These are phyloP conservation scores for Entamoeba dispar DNA, from an alignment of 208 protist species.

Conservation along the genomic window DNA sequence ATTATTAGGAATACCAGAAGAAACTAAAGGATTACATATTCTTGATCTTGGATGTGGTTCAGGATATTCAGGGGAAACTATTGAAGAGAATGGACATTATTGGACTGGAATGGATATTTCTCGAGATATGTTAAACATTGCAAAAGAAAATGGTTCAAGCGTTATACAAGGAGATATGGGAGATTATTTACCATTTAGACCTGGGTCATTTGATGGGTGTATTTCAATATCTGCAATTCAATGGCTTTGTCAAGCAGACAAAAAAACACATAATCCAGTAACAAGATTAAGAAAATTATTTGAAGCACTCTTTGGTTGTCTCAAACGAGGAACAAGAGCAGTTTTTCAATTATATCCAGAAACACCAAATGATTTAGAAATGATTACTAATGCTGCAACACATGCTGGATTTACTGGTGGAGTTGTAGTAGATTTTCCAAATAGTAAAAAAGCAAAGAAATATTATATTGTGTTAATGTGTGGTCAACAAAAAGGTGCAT, in stretches of 20 bases:
- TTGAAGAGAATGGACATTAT: conserved; percentile 65
- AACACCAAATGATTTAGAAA: conserved; percentile 64
- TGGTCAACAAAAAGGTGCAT: not conserved
- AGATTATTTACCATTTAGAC: conserved; percentile 69
- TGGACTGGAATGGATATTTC: conserved; percentile 89
- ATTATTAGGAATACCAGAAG: conserved; percentile 62
- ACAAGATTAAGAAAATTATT: conserved; percentile 75
- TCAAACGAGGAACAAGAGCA: conserved; percentile 60
- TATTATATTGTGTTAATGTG: conserved; percentile 49
- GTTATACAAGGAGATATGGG: conserved; percentile 40
- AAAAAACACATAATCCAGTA: conserved; percentile 60
- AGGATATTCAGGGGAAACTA: conserved; percentile 74
- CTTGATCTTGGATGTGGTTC: conserved; percentile 94
- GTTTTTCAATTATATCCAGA: conserved; percentile 90
- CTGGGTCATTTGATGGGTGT: conserved; percentile 81
- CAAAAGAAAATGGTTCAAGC: not conserved
- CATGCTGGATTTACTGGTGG: conserved; percentile 83
- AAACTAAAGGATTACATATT: conserved; percentile 42
- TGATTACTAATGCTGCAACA: conserved; percentile 79
- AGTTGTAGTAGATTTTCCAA: conserved; percentile 65
- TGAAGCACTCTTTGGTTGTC: conserved; percentile 70
- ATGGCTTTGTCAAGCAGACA: conserved; percentile 91
- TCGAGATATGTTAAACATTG: conserved; percentile 57
- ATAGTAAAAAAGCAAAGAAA: conserved; percentile 81
- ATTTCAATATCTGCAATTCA: conserved; percentile 87